Percentiles rank a stretch among this genome's conserved stretches.
Conservation (phyloP, 495 filamentous ascomycete genomes). For the Talaromyces thailandensis region DNA sequence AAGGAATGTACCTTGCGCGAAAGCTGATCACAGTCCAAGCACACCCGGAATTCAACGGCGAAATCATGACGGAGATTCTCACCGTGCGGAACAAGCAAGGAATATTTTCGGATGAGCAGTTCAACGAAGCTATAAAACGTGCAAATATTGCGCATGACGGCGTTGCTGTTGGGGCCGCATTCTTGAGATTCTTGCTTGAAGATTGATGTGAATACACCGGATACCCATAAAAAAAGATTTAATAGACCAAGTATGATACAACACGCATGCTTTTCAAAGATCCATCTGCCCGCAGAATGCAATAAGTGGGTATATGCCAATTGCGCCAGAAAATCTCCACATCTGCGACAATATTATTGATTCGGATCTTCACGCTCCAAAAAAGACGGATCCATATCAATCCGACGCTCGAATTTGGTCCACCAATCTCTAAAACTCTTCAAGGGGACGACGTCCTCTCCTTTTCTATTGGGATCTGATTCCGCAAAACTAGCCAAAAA, state of each 20-base stretch:
- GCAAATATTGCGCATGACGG: constrained; percentile 67
- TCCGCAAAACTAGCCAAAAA: constrained; percentile 83
- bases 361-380: constrained; percentile 65
- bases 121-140: constrained; percentile 55
- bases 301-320: not conserved
- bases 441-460: constrained; percentile 77
- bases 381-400: constrained; percentile 81
- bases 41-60: constrained; percentile 78
- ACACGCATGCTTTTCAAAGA: not conserved
- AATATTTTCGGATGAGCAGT: constrained; percentile 57
- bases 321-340: not conserved
- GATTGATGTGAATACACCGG: constrained; percentile 11
- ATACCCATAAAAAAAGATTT: not conserved
- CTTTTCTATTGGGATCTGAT: constrained; percentile 32
- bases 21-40: constrained; percentile 75
- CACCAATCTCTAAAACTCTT: constrained; percentile 96
- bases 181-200: constrained; percentile 67
- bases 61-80: constrained; percentile 66
- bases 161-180: constrained; percentile 53
- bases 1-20: constrained; percentile 67
- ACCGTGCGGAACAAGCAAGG: constrained; percentile 46
- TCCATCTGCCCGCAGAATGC: not conserved
- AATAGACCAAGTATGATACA: constrained; percentile 5
- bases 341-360: constrained; percentile 1
- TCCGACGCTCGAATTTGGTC: constrained; percentile 85